Percentiles rank a stretch among this genome's conserved stretches.
Conservation (phyloP, 2,329 filamentous ascomycete genomes). For the Ambrosiella beaveri region DNA sequence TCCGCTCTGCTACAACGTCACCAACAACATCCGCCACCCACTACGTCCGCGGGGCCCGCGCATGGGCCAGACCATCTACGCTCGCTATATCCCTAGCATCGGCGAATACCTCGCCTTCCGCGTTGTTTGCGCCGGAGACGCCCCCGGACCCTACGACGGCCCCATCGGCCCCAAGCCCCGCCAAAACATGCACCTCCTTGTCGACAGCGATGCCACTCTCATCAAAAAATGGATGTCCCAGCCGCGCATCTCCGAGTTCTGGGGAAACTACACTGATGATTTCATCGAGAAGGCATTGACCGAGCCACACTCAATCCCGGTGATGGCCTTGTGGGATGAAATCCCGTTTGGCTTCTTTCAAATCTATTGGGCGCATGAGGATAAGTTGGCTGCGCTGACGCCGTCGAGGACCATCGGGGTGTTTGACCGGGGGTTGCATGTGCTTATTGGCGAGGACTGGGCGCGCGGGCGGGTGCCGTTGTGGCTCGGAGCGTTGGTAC, state of each 20-base stretch:
- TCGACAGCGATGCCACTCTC: constrained; percentile 35
- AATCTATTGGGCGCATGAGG: constrained; percentile 96
- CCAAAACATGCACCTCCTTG: constrained; percentile 13
- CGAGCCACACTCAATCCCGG: constrained; percentile 66
- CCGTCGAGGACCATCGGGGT: constrained; percentile 45
- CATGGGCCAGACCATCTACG: constrained; percentile 84
- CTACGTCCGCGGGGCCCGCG: constrained; percentile 73
- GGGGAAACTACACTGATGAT: constrained; percentile 49
- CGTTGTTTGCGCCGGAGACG: constrained; percentile 52
- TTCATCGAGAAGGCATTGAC: constrained; percentile 52
- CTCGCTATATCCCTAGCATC: constrained; percentile 65
- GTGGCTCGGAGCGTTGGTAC: constrained; percentile 77
- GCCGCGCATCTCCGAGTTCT: constrained; percentile 67
- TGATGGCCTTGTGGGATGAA: constrained; percentile 84
- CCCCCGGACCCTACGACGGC: constrained; percentile 46
- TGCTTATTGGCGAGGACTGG: constrained; percentile 82
- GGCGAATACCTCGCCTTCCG: constrained; percentile 79
- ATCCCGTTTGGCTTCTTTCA: constrained; percentile 96
- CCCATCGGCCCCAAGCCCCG: constrained; percentile 26
- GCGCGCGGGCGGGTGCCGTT: constrained; percentile 64
- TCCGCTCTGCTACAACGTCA: constrained; percentile 65
- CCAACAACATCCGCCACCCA: constrained; percentile 66
- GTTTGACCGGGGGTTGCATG: constrained; percentile 77
- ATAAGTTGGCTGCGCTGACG: constrained; percentile 54
- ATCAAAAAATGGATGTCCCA: constrained; percentile 80